phyloP scores from a whole-genome alignment of 441 rosid genomes.

The Rhodomyrtus psidioides region DNA sequence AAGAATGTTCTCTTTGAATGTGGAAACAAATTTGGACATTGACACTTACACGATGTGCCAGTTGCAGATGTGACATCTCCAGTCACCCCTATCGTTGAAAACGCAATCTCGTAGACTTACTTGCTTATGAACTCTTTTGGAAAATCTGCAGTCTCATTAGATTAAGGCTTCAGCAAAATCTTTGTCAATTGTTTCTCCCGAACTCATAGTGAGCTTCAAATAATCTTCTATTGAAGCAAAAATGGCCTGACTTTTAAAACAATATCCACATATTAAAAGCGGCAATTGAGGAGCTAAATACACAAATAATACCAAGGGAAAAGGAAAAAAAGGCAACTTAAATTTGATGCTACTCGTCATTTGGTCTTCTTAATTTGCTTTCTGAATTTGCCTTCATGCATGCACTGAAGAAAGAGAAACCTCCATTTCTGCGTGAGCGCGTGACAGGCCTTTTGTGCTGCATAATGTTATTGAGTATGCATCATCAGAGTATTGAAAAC shows the following conservation, averaged over 20 bases:
- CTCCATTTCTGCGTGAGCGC: constrained; percentile 29
- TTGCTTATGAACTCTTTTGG: neutral
- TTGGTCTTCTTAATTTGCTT: constrained; percentile 41
- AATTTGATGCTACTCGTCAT: neutral
- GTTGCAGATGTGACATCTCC: neutral
- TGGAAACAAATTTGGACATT: neutral
- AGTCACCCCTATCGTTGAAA: neutral
- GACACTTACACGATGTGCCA: neutral
- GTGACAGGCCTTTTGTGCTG: constrained; percentile 49
- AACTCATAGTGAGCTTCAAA: neutral
- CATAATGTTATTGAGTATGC: neutral
- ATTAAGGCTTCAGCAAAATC: neutral
- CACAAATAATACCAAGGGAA: neutral
- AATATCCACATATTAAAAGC: neutral
- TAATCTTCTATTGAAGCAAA: neutral
- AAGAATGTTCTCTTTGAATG: neutral
- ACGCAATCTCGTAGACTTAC: neutral
- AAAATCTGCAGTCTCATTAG: neutral
- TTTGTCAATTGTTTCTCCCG: neutral
- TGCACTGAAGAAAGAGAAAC: constrained; percentile 58
- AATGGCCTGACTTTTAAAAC: neutral
- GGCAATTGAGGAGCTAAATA: neutral
- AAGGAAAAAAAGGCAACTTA: neutral
- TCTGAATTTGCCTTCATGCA: constrained; percentile 57
- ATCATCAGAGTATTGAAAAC: neutral